Percentiles rank a stretch among this genome's conserved stretches.
Conservation (phyloP, 2,329 filamentous ascomycete genomes). For the Periglandula ipomoeae region DNA sequence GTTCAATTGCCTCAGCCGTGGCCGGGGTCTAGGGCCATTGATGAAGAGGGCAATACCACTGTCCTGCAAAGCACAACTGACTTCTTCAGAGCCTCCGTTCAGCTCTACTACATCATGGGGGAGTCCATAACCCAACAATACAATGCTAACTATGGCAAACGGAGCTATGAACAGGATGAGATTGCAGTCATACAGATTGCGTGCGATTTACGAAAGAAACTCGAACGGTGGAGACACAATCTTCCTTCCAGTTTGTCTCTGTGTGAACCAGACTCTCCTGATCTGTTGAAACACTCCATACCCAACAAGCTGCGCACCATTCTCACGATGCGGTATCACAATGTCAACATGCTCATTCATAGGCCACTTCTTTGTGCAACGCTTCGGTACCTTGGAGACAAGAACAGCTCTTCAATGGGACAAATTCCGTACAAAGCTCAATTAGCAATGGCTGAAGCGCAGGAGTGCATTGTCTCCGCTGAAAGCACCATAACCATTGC, state of each 20-base stretch:
- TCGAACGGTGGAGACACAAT: constrained; percentile 3
- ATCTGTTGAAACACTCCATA: constrained; percentile 9
- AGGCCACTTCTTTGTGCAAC: constrained; percentile 12
- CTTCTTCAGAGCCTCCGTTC: background rate
- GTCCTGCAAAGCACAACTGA: background rate
- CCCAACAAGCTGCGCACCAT: constrained; percentile 30
- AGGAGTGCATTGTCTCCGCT: background rate
- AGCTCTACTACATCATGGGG: background rate
- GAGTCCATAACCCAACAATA: background rate
- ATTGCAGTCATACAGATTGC: constrained; percentile 6
- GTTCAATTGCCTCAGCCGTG: constrained; percentile 9
- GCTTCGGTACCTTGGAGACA: background rate
- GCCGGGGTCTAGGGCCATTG: background rate
- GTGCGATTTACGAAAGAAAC: background rate
- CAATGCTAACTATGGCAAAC: constrained; percentile 1
- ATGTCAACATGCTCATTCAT: constrained; percentile 22
- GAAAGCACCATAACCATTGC: constrained; percentile 9
- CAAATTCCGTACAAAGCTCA: background rate
- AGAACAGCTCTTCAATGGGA: background rate
- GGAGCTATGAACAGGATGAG: constrained; percentile 2
- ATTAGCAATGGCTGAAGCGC: background rate
- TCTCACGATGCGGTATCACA: constrained; percentile 23
- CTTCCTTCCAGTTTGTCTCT: constrained; percentile 11
- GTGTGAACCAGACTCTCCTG: constrained; percentile 10
- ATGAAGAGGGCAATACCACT: background rate